Conservation (phyloP, 2,329 filamentous ascomycete species). For the Xylaria sp. region DNA sequence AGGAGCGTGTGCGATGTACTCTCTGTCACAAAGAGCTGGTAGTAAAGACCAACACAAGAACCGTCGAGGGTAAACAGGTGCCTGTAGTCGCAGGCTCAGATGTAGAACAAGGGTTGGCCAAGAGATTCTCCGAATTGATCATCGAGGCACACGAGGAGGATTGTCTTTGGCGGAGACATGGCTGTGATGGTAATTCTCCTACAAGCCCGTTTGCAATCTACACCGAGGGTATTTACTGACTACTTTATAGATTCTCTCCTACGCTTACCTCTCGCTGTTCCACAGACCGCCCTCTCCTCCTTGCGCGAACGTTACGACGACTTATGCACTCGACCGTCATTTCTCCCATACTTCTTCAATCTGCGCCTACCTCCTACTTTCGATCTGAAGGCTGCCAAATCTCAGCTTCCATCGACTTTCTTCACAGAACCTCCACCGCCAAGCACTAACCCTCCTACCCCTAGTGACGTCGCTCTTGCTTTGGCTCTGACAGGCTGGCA, state of each 20-base stretch:
- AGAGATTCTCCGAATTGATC: conserved; percentile 76
- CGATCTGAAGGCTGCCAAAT: conserved; percentile 56
- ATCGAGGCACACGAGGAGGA: conserved; percentile 76
- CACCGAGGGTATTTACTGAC: conserved; percentile 23
- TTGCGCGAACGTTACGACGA: conserved; percentile 71
- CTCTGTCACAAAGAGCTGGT: conserved; percentile 84
- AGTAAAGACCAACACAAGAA: conserved; percentile 73
- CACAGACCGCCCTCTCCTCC: conserved; percentile 60
- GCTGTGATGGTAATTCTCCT: conserved; percentile 74
- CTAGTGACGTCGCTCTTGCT: conserved; percentile 68
- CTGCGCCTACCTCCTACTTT: conserved; percentile 60
- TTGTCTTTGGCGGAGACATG: conserved; percentile 84
- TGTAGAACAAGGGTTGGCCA: conserved; percentile 72
- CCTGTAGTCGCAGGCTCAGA: conserved; percentile 62
- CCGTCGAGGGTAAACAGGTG: conserved; percentile 60
- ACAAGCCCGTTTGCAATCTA: background rate
- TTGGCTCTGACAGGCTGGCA: conserved; percentile 80
- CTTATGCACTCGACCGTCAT: conserved; percentile 57
- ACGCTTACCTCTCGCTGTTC: conserved; percentile 67
- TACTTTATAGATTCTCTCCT: conserved; percentile 59
- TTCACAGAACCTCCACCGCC: conserved; percentile 53
- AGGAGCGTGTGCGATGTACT: conserved; percentile 83
- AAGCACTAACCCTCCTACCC: conserved; percentile 38
- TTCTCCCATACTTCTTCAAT: conserved; percentile 67
- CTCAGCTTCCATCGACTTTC: conserved; percentile 60